Percentiles rank a stretch among this genome's conserved stretches.
phyloP scores from a whole-genome alignment of 148 eudicot species.

The Polygonum maritimum region DNA sequence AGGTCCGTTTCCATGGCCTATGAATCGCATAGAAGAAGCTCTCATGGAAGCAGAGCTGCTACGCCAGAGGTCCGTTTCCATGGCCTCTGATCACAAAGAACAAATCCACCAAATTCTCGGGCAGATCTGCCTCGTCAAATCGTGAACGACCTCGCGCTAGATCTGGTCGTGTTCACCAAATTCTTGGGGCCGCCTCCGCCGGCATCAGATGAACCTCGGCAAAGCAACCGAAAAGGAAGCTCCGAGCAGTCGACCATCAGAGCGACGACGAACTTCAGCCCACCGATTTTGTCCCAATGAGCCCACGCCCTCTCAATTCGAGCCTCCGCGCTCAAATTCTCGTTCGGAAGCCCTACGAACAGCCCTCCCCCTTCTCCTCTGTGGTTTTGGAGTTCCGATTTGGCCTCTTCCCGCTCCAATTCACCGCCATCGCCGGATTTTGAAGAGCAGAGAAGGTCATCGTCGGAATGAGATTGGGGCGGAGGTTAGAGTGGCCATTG shows the following conservation, averaged over 20 bases:
- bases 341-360: constrained; percentile 25
- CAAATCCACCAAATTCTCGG: no score
- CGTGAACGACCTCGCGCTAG: no score
- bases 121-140: no score
- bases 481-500: background rate
- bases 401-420: background rate
- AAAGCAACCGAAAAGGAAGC: constrained; percentile 85
- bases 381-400: background rate
- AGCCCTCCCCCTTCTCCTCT: background rate
- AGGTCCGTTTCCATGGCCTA: no score
- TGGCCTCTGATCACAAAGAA: no score
- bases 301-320: constrained; percentile 76
- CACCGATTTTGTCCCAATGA: constrained; percentile 74
- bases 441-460: constrained; percentile 8
- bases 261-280: constrained; percentile 74
- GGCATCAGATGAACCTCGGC: constrained; percentile 19
- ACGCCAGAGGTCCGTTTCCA: no score
- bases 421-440: background rate
- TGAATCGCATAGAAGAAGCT: no score
- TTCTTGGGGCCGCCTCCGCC: no score
- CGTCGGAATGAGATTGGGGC: background rate
- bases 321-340: constrained; percentile 55
- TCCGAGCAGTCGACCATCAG: constrained; percentile 99
- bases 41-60: no score
- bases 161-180: no score